phyloP scores from a whole-genome alignment of 345 rosid genomes.

The Linum usitatissimum region DNA sequence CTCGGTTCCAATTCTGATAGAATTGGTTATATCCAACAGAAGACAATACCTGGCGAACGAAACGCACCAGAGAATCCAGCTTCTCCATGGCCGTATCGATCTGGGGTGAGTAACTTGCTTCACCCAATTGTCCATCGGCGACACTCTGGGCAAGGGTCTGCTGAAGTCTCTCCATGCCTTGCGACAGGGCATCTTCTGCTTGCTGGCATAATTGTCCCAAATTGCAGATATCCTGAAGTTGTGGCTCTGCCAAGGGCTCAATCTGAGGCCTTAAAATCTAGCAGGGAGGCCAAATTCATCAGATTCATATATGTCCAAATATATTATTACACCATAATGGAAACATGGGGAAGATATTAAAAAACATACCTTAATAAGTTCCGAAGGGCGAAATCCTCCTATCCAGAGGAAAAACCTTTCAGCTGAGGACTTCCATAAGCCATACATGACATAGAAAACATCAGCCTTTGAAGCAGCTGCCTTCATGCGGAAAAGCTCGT shows the following conservation, averaged over 20 bases:
- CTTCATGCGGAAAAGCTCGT: slow-evolving; percentile 77
- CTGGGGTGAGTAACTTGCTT: slow-evolving; percentile 43
- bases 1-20: background rate
- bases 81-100: slow-evolving; percentile 60
- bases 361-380: slow-evolving; percentile 67
- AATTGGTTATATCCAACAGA: slow-evolving; percentile 6
- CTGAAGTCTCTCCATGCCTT: slow-evolving; percentile 90
- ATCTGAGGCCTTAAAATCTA: slow-evolving; percentile 75
- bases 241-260: slow-evolving; percentile 56
- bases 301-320: background rate
- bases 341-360: background rate
- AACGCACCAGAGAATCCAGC: slow-evolving; percentile 63
- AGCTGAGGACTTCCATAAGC: slow-evolving; percentile 80
- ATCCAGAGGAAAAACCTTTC: slow-evolving; percentile 95
- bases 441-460: slow-evolving; percentile 73
- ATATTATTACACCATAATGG: background rate
- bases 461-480: slow-evolving; percentile 63
- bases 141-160: slow-evolving; percentile 55
- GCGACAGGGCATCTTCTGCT: slow-evolving; percentile 89
- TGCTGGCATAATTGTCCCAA: slow-evolving; percentile 71
- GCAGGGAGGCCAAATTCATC: background rate
- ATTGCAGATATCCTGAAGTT: slow-evolving; percentile 35
- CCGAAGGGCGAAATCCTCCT: slow-evolving; percentile 92
- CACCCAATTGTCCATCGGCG: slow-evolving; percentile 49
- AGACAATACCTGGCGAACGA: slow-evolving; percentile 61